Evolutionary conservation across 2,329 filamentous ascomycete genomes (phyloP), one percentile per base, ranked within the genome.

Genomic region (Lasiodiplodia sp.): DNA sequence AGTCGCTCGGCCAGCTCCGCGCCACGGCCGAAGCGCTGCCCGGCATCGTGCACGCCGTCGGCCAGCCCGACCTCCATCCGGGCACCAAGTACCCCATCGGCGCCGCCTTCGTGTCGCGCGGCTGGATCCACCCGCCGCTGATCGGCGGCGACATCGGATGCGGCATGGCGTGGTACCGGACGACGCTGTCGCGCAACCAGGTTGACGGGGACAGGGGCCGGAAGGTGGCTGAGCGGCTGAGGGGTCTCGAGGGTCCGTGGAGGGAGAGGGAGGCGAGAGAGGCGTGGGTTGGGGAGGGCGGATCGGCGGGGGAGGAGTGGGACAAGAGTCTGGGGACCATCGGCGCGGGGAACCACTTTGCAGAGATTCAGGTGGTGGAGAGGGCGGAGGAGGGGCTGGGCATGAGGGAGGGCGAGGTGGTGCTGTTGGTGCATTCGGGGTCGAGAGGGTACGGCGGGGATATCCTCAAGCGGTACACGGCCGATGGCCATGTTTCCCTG

Each of bases 141-240:
- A 80, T 81, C 11, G 79, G 79, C 2, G 71, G 76, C 5, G 78
- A 81, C 53, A 80, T 81, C 60, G 79, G 78, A 0, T 81, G 78
- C 68, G 79, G 78, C 0, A 81, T 81, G 78, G 73, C 78, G 8
- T 80, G 77, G 77, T 80, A 79, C 67, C 75, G 73, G 69, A 78
- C 78, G 14, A 72, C 65, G 6, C 71, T 80, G 4, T 70, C 73
- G 18, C 53, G 74, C 40, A 70, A 64, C n/a, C 75, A 78, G 40
- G 73, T 80, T 5, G 77, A 78, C 37, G 75, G 77, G 6, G 73
- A 78, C 57, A 77, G 75, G 44, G 77, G 76, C 2, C 73, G 72
- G 58, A 80, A 74, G 56, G 73, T 81, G 16, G 77, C 78, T 1
- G 78, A 79, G 67, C 78, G 72, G 68, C 67, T 81, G 44, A 71